Base-by-base conservation (phyloP, 2,329 filamentous ascomycete species). In the Neonectria punicea region DNA sequence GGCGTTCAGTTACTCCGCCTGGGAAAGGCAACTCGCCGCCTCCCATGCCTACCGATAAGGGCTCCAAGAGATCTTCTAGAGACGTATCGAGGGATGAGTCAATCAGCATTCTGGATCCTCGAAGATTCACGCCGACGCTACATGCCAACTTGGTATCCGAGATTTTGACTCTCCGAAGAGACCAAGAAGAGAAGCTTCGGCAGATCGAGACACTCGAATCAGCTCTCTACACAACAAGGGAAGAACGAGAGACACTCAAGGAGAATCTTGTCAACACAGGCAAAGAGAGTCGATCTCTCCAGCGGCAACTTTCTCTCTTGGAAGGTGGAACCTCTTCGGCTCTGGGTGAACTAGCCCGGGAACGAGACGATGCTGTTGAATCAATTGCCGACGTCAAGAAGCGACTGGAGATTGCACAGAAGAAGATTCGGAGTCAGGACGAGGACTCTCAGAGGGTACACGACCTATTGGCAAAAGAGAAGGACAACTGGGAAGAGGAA, bases 121-220 rank as follows among this genome's bases (percentile, higher is more conserved):
- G 95, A 60, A 89, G 96, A 41, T 98, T 99, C 76, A 99, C 96
- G 0, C 96, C 96, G 1, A 98, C 94, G 0, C 82, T 99, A 11
- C 96, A 98, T 78, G 96, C 96, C 9, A 98, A 93, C 54, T 83
- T 99, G 7, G 95, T 99, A 1, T 95, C 95, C 0, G 96, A 99
- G 78, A 99, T 99, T 67, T 83, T 99, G 43, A 89, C 90, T 2
- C 82, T 99, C 54, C 89, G 94, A 22, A 87, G 96, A 63, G 96
- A 99, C 69, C 89, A 98, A 67, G 96, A 99, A 76, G 93, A 92
- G 46, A 98, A 97, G 80, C 87, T 91, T 49, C 93, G 89, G 73
- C 87, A 93, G 58, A 97, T 99, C 59, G 94, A 98, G 76, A 89
- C 87, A 58, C 84, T 99, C 16, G 96, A 99, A 80, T 83, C 86